These are phyloP conservation scores for Acacia melanoxylon DNA, from an alignment of 306 rosid genomes.

Conservation along the genomic window DNA sequence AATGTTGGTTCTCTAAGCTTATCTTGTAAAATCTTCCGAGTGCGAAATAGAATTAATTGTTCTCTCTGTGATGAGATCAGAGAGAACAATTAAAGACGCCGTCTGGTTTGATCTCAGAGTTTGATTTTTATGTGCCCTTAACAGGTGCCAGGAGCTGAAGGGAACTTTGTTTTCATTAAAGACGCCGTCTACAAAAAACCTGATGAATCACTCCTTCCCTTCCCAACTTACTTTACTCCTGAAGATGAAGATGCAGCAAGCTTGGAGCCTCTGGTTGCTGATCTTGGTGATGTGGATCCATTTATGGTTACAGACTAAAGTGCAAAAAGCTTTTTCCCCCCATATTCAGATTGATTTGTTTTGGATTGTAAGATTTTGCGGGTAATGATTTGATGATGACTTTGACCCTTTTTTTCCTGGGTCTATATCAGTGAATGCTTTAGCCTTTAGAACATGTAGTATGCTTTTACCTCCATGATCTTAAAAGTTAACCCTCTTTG, in stretches of 20 bases:
- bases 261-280: conserved; percentile 75
- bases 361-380: background rate
- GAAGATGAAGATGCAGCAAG: conserved; percentile 60
- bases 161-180: conserved; percentile 86
- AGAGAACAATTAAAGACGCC: no score
- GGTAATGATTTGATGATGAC: background rate
- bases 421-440: background rate
- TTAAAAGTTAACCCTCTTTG: background rate
- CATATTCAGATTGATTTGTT: conserved; percentile 12
- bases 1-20: background rate
- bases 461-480: background rate
- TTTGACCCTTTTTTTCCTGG: background rate
- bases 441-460: background rate
- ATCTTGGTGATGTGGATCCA: conserved; percentile 91
- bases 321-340: background rate
- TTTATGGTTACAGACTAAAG: conserved; percentile 75
- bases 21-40: background rate
- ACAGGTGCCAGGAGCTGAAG: conserved; percentile 96
- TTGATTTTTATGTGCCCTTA: conserved; percentile 24
- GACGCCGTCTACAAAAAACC: conserved; percentile 83
- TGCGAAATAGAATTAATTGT: background rate
- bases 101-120: background rate
- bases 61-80: background rate
- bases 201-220: conserved; percentile 65
- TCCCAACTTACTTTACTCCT: conserved; percentile 75